Conservation (phyloP, 352 stramenopile species). For the Globisporangium mamillatum region DNA sequence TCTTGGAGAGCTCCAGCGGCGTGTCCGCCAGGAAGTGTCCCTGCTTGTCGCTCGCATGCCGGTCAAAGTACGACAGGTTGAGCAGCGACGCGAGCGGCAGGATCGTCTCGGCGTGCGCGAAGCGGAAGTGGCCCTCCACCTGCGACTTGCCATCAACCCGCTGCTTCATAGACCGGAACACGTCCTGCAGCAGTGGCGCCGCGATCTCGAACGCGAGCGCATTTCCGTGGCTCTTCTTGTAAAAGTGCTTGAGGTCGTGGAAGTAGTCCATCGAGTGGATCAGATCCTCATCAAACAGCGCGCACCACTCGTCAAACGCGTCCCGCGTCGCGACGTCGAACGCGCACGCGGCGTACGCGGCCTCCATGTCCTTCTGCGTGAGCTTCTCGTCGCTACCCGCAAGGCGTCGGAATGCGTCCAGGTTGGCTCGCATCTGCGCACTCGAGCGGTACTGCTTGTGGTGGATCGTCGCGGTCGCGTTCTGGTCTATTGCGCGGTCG, state of each 20-base stretch:
- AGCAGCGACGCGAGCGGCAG: conserved; percentile 69
- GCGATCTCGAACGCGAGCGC: conserved; percentile 73
- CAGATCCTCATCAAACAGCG: conserved; percentile 60
- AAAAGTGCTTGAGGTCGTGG: conserved; percentile 86
- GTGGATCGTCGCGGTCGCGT: conserved; percentile 58
- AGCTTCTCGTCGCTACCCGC: conserved; percentile 8
- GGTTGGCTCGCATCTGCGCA: conserved; percentile 47
- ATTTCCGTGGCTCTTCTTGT: conserved; percentile 80
- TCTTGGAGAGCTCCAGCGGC: conserved; percentile 41
- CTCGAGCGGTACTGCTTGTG: conserved; percentile 51
- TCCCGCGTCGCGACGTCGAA: conserved; percentile 68
- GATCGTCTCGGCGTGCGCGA: conserved; percentile 84
- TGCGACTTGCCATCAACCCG: conserved; percentile 30
- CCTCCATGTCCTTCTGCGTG: conserved; percentile 65
- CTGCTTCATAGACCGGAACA: conserved; percentile 54
- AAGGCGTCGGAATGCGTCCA: conserved; percentile 43
- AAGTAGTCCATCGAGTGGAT: conserved; percentile 83
- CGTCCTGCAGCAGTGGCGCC: conserved; percentile 60
- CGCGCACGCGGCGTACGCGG: conserved; percentile 73
- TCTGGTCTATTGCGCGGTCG: conserved; percentile 52
- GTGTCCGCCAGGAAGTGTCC: conserved; percentile 63
- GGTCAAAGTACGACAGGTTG: conserved; percentile 71
- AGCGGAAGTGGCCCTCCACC: conserved; percentile 73
- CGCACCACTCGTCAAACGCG: conserved; percentile 60
- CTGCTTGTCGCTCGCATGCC: conserved; percentile 44